These are phyloP conservation scores for Penicillium maclennaniae DNA, from an alignment of 495 filamentous ascomycete genomes.

Conservation along the genomic window DNA sequence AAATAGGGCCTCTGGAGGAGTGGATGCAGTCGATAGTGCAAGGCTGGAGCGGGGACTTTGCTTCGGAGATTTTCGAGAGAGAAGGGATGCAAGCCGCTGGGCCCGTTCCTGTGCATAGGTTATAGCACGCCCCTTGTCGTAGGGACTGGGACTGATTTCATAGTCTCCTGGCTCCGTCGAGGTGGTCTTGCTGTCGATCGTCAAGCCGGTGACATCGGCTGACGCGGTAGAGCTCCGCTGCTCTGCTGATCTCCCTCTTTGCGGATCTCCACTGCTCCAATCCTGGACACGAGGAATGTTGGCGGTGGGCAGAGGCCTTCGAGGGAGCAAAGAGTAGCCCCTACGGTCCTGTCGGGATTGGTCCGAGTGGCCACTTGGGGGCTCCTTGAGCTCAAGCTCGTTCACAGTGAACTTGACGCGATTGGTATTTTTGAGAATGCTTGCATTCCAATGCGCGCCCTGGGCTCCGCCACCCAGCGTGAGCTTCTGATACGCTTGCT, in stretches of 20 bases:
- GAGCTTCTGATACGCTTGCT: slow-evolving; percentile 15
- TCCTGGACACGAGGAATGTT: slow-evolving; percentile 40
- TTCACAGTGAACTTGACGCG: slow-evolving; percentile 34
- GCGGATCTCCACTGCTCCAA: slow-evolving; percentile 23
- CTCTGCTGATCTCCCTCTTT: slow-evolving; percentile 26
- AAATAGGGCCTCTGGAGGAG: slow-evolving; percentile 28
- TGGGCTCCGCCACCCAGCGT: slow-evolving; percentile 23
- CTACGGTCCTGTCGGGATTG: slow-evolving; percentile 30
- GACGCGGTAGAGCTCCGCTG: slow-evolving; percentile 28
- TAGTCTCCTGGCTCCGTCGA: slow-evolving; percentile 25
- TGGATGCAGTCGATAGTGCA: slow-evolving; percentile 30
- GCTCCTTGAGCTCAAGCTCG: slow-evolving; percentile 20
- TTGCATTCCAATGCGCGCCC: slow-evolving; percentile 40
- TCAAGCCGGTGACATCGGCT: slow-evolving; percentile 30
- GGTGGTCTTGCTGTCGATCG: slow-evolving; percentile 28
- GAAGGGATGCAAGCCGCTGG: slow-evolving; percentile 34
- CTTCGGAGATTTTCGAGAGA: slow-evolving; percentile 32
- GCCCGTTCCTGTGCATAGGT: slow-evolving; percentile 33
- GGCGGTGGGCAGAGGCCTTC: slow-evolving; percentile 36
- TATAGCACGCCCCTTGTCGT: slow-evolving; percentile 39
- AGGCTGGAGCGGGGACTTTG: slow-evolving; percentile 26
- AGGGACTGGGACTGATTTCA: slow-evolving; percentile 28
- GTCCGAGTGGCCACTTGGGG: slow-evolving; percentile 23
- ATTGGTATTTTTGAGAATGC: slow-evolving; percentile 40
- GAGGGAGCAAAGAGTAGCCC: slow-evolving; percentile 28